Conservation (phyloP, 1,139 yeast genomes). For the Schizosaccharomyces versatilis region DNA sequence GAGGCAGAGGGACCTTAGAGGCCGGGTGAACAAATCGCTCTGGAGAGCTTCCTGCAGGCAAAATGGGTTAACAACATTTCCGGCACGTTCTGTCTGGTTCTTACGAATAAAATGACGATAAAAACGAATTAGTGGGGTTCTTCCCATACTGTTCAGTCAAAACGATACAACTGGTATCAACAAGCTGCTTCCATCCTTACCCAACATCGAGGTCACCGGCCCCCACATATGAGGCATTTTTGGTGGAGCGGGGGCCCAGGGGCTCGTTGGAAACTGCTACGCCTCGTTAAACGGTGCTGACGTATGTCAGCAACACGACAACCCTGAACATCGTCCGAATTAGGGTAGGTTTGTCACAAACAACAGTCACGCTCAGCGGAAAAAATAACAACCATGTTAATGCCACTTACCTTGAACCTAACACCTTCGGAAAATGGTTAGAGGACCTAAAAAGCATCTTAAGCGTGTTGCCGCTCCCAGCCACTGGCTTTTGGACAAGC, state of each 20-base stretch:
- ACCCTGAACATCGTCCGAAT: too few relatives aligned
- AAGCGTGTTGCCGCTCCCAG: slow-evolving; percentile 98
- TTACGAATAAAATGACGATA: not conserved
- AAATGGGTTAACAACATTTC: not conserved
- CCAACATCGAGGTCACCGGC: too few relatives aligned
- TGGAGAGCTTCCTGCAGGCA: not conserved
- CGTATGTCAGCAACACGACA: too few relatives aligned
- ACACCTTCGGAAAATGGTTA: slow-evolving; percentile 3
- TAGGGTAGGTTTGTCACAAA: too few relatives aligned
- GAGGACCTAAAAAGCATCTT: slow-evolving; percentile 59
- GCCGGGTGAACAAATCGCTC: slow-evolving; percentile 1
- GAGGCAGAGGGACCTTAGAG: not conserved
- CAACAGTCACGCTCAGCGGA: too few relatives aligned
- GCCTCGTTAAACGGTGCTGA: too few relatives aligned
- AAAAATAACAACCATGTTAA: too few relatives aligned
- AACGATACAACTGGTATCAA: too few relatives aligned
- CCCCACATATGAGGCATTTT: too few relatives aligned
- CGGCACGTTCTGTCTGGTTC: not conserved
- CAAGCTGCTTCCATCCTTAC: too few relatives aligned
- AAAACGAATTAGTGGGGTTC: not conserved
- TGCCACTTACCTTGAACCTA: not conserved
- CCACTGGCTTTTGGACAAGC: slow-evolving; percentile 99
- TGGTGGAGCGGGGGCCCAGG: too few relatives aligned
- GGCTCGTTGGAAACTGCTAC: too few relatives aligned
- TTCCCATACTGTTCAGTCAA: not conserved